Evolutionary conservation across 345 rosid species (phyloP).

Genomic region (Carallia pectinifolia): DNA sequence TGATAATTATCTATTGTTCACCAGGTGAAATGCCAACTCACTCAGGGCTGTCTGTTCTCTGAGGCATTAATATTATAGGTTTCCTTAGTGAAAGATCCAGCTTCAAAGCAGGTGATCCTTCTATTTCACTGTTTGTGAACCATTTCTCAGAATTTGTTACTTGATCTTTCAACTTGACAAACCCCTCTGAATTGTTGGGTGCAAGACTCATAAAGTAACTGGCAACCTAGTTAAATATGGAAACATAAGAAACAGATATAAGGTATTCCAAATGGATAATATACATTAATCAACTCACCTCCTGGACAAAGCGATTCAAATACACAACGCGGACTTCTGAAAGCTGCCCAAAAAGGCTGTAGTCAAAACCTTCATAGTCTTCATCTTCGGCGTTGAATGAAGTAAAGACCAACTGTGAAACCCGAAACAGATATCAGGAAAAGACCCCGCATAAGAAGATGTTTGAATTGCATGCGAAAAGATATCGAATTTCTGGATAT

Average conservation of each 20-base stretch:
- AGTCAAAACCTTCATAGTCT: constrained; percentile 87
- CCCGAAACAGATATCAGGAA: constrained; percentile 7
- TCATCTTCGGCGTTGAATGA: constrained; percentile 83
- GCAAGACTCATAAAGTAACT: constrained; percentile 91
- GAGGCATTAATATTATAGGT: constrained; percentile 98
- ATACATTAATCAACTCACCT: constrained; percentile 46
- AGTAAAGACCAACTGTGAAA: constrained; percentile 74
- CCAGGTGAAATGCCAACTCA: constrained; percentile 41
- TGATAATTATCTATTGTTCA: neutral
- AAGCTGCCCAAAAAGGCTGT: constrained; percentile 80
- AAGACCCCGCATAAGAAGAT: constrained; percentile 6
- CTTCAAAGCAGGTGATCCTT: constrained; percentile 93
- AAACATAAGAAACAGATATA: constrained; percentile 31
- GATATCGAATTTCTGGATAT: neutral
- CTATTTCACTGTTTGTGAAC: constrained; percentile 84
- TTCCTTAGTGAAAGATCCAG: constrained; percentile 84
- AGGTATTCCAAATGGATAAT: constrained; percentile 5
- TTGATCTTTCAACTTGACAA: constrained; percentile 80
- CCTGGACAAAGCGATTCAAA: constrained; percentile 95
- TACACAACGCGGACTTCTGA: constrained; percentile 97
- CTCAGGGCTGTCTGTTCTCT: constrained; percentile 83
- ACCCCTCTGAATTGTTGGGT: constrained; percentile 60
- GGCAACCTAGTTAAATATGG: constrained; percentile 52
- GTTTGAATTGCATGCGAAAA: neutral
- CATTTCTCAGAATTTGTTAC: constrained; percentile 83